Percentiles rank a stretch among this genome's conserved stretches.
Conservation (phyloP, 257 asterid genomes). For the Striga asiatica region DNA sequence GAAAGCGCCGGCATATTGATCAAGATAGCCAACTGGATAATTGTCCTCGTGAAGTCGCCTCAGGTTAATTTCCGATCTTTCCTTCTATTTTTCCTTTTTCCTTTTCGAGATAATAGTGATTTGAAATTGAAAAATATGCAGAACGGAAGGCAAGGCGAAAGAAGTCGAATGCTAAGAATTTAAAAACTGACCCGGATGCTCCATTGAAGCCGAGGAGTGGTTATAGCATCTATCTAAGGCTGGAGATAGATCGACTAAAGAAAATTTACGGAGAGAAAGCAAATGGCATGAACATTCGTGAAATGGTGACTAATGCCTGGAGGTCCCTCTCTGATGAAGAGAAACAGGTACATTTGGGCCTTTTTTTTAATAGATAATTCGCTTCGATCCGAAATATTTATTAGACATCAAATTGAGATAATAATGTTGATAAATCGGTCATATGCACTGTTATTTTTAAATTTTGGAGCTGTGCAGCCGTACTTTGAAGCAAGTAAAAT, state of each 20-base stretch:
- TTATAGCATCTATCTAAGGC: slow-evolving; percentile 43
- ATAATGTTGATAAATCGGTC: no score
- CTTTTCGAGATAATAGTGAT: no score
- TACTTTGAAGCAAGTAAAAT: slow-evolving; percentile 44
- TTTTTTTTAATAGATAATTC: no score
- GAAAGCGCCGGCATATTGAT: slow-evolving; percentile 28
- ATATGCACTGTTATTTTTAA: no score
- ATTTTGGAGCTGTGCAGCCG: slow-evolving; percentile 41
- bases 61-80: slow-evolving; percentile 19
- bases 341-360: slow-evolving; percentile 31
- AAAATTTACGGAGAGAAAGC: slow-evolving; percentile 30
- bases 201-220: slow-evolving; percentile 49
- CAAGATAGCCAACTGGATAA: slow-evolving; percentile 13
- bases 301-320: slow-evolving; percentile 46
- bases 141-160: slow-evolving; percentile 21
- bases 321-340: slow-evolving; percentile 35
- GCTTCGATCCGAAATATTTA: no score
- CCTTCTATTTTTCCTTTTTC: not conserved
- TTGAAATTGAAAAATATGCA: no score
- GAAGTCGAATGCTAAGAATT: slow-evolving; percentile 16
- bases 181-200: slow-evolving; percentile 15
- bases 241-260: slow-evolving; percentile 44
- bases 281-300: slow-evolving; percentile 23
- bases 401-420: no score
- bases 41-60: slow-evolving; percentile 8